A percentile compares a stretch with the other conserved stretches of the same genome.
Conservation (phyloP, 2,329 filamentous ascomycete genomes). For the Plectosphaerella sp. region DNA sequence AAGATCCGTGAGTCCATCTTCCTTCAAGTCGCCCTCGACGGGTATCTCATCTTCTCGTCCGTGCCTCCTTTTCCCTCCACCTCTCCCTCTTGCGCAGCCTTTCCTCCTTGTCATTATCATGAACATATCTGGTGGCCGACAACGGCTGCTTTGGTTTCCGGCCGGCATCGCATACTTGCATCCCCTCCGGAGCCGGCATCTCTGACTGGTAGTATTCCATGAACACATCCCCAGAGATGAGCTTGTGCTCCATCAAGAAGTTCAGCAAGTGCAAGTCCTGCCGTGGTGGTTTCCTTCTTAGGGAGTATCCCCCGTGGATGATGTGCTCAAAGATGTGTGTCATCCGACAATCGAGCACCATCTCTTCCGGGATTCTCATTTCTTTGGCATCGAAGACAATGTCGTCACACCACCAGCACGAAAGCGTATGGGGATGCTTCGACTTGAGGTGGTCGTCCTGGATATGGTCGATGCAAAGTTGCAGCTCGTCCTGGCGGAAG, state of each 20-base stretch:
- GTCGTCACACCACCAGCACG: constrained; percentile 65
- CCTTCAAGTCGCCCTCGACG: too few species aligned
- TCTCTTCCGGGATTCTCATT: not conserved
- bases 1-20: too few species aligned
- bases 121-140: too few species aligned
- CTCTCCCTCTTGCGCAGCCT: not conserved
- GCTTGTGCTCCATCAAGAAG: constrained; percentile 22
- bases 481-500: not conserved
- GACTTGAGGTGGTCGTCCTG: not conserved
- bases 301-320: constrained; percentile 12
- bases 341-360: constrained; percentile 36
- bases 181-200: constrained; percentile 4
- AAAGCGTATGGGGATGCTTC: constrained; percentile 37
- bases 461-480: not conserved
- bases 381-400: constrained; percentile 46
- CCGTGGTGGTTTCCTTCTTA: constrained; percentile 10
- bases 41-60: not conserved
- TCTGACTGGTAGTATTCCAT: constrained; percentile 11
- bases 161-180: constrained; percentile 3
- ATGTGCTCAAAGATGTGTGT: constrained; percentile 45
- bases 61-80: not conserved
- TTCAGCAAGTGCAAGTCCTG: constrained; percentile 36
- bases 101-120: not conserved
- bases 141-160: not conserved
- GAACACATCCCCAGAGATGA: constrained; percentile 23